Evolutionary conservation across 208 protist species (phyloP), one percentile per base, ranked within the genome.

Genomic region (Leishmania tropica): DNA sequence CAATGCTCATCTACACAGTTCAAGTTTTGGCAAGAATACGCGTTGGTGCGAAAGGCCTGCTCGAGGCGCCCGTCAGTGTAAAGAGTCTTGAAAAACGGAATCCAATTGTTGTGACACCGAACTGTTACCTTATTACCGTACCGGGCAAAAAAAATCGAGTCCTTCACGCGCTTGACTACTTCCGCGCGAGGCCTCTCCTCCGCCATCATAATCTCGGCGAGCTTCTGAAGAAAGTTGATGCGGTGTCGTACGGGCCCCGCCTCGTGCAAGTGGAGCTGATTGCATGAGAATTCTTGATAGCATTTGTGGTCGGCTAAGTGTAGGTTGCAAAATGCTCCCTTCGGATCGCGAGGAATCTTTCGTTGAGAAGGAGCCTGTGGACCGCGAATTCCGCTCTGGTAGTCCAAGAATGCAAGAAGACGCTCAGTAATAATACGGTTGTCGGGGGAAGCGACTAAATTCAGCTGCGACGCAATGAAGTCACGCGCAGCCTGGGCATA

Each of bases 91-190:
- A 97, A 97, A 77, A 97, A 97, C 2, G 94, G 94, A 89, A 96
- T 93, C 89, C 90, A 95, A 77, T 80, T 94, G 37, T 88, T 90
- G 85, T 93, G 87, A 73, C 86, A 97, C 6, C 91, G 88, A 35
- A 97, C 94, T 4, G 94, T 97, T 5, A 97, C 94, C 70, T 96
- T 97, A 76, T 97, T 97, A 53, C 94, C 94, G 84, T 96, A 97
- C 21, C 92, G 87, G 1, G 94, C 94, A 77, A 96, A 97, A 75
- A 97, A 96, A 53, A 96, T 91, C 28, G 94, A 97, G 84, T 97
- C 94, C 75, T 95, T 96, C 64, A 96, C 87, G 21, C 94, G 87
- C 64, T 90, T 87, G 7, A 92, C 53, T 68, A 97, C 89, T 58
- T 97, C 90, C 7, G 62, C 65, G 24, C 78, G 85, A 0, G 89